phyloP scores from a whole-genome alignment of 306 rosid genomes.

The Castanospermum australe region DNA sequence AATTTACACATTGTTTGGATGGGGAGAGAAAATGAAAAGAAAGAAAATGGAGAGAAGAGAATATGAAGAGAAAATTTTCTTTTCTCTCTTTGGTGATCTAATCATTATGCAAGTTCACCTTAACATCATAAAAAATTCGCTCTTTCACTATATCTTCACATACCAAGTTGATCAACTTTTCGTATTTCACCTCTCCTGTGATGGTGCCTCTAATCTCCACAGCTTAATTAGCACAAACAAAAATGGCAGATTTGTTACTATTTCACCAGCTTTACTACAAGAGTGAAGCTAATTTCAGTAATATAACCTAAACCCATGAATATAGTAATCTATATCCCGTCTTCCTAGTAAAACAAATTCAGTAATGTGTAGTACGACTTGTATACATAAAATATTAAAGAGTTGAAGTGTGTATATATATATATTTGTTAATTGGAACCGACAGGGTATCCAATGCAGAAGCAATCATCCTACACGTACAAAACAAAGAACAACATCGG shows the following conservation, averaged over 20 bases:
- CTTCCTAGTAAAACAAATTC: neutral
- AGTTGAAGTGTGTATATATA: too few relatives aligned
- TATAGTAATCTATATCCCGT: neutral
- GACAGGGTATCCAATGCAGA: slow-evolving; percentile 44
- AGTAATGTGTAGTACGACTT: neutral
- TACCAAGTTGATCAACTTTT: neutral
- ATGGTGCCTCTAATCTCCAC: neutral
- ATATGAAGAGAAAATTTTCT: too few relatives aligned
- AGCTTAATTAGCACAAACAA: too few relatives aligned
- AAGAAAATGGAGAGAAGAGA: too few relatives aligned
- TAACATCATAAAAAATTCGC: neutral
- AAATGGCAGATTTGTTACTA: too few relatives aligned
- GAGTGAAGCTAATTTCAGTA: too few relatives aligned
- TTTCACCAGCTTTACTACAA: too few relatives aligned
- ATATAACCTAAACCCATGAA: neutral
- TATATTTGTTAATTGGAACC: slow-evolving; percentile 15
- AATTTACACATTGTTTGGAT: too few relatives aligned
- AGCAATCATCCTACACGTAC: slow-evolving; percentile 8
- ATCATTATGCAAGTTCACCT: neutral
- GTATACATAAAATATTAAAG: neutral
- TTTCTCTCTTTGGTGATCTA: too few relatives aligned
- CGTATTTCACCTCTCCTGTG: neutral
- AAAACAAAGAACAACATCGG: slow-evolving; percentile 34
- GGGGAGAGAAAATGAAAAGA: too few relatives aligned
- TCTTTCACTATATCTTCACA: neutral